These are phyloP conservation scores for Penicillium frequentans DNA, from an alignment of 2,329 filamentous ascomycete genomes.

Conservation along the genomic window DNA sequence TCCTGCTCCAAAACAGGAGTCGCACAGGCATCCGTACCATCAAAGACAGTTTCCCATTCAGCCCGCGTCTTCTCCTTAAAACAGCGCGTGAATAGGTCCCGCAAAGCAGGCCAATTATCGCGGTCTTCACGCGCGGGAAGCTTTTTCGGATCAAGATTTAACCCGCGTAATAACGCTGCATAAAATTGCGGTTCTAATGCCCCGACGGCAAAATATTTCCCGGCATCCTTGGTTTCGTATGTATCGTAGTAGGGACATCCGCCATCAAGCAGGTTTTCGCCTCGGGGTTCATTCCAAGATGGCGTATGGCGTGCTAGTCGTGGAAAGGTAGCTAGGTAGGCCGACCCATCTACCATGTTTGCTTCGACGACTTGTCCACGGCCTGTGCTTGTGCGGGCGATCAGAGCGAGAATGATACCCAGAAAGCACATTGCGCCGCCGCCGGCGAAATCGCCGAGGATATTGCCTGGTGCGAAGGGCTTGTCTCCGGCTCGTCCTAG, in stretches of 20 bases:
- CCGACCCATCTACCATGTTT: conserved; percentile 92
- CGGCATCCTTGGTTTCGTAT: conserved; percentile 75
- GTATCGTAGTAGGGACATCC: conserved; percentile 87
- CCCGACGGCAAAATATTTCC: conserved; percentile 81
- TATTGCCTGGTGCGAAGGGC: conserved; percentile 78
- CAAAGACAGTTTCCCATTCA: conserved; percentile 85
- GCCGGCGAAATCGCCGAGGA: conserved; percentile 88
- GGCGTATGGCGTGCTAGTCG: conserved; percentile 65
- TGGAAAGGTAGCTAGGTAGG: conserved; percentile 76
- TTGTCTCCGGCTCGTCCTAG: conserved; percentile 69
- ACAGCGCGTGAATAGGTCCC: conserved; percentile 56
- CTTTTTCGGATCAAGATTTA: conserved; percentile 57
- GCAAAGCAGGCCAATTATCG: conserved; percentile 67
- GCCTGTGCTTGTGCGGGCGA: conserved; percentile 64
- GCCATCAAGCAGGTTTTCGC: conserved; percentile 77
- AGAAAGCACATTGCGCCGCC: conserved; percentile 80
- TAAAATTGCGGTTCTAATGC: conserved; percentile 90
- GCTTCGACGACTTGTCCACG: conserved; percentile 87
- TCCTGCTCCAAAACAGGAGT: conserved; percentile 78
- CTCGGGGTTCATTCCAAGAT: conserved; percentile 64
- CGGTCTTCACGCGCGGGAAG: conserved; percentile 58
- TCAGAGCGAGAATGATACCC: conserved; percentile 76
- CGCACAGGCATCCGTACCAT: conserved; percentile 88
- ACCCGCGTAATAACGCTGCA: conserved; percentile 62
- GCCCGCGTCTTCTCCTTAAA: conserved; percentile 70